Evolutionary conservation across 176 grass and related monocot species (phyloP).

Genomic region (Zoysia pacifica): DNA sequence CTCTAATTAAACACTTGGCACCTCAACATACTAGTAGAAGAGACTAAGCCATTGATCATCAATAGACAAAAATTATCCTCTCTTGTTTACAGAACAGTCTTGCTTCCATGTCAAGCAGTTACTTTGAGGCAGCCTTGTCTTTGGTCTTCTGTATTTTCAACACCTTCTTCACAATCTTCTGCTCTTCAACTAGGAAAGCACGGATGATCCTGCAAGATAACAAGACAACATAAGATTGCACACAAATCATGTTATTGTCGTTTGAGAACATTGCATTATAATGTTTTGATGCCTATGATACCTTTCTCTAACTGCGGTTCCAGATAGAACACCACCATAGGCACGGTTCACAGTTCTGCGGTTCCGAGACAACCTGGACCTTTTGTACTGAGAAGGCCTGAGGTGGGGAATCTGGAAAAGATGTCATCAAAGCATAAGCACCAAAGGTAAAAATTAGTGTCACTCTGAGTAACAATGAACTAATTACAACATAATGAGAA

Average conservation of each 20-base stretch:
- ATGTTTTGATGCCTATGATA: neutral
- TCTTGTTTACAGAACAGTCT: constrained; percentile 47
- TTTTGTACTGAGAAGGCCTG: constrained; percentile 68
- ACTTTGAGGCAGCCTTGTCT: constrained; percentile 41
- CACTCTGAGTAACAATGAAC: neutral
- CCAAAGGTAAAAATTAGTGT: neutral
- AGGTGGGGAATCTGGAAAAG: constrained; percentile 54
- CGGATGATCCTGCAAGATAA: constrained; percentile 66
- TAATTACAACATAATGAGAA: neutral
- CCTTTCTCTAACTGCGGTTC: constrained; percentile 67
- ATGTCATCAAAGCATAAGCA: too few species aligned
- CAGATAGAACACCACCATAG: constrained; percentile 68
- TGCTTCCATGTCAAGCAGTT: constrained; percentile 27
- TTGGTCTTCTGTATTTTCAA: constrained; percentile 88
- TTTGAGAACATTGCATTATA: neutral
- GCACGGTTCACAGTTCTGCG: constrained; percentile 65
- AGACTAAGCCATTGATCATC: constrained; percentile 59
- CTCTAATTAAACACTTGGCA: constrained; percentile 52
- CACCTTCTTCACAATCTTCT: constrained; percentile 99
- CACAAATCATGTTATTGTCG: neutral
- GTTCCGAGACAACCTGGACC: constrained; percentile 68
- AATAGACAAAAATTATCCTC: constrained; percentile 44
- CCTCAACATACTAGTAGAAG: constrained; percentile 34
- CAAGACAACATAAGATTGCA: neutral
- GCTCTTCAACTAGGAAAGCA: constrained; percentile 93